Evolutionary conservation across 306 rosid species (phyloP).

Genomic region (Acacia confusa): DNA sequence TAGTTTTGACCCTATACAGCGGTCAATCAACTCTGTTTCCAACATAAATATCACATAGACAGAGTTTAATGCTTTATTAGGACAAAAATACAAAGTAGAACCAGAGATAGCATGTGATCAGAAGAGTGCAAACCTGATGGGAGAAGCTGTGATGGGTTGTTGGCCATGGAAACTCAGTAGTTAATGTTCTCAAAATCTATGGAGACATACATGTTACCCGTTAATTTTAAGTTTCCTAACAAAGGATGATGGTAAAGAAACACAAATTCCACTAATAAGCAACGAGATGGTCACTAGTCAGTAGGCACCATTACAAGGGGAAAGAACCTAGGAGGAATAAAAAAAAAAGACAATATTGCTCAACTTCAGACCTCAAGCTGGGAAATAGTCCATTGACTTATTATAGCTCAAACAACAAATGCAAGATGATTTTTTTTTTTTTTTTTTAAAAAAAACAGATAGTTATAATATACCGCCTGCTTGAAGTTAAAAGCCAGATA

Average conservation of each 20-base stretch:
- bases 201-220: neutral
- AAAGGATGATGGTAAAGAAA: too few species aligned
- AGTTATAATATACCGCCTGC: neutral
- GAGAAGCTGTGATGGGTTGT: slow-evolving; percentile 91
- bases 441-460: neutral
- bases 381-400: neutral
- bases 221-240: too few species aligned
- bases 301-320: neutral
- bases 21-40: slow-evolving; percentile 86
- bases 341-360: neutral
- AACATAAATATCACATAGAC: slow-evolving; percentile 18
- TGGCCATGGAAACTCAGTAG: slow-evolving; percentile 57
- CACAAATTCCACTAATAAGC: too few species aligned
- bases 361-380: neutral
- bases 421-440: too few species aligned
- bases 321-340: neutral
- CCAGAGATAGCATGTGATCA: neutral
- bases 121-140: slow-evolving; percentile 64
- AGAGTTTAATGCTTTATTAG: neutral
- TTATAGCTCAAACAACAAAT: neutral
- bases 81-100: neutral
- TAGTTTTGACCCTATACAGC: slow-evolving; percentile 14
- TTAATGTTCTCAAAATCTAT: slow-evolving; percentile 20
- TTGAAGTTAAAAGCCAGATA: neutral
- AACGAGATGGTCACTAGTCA: neutral